A percentile compares a stretch with the other conserved stretches of the same genome.
Evolutionary conservation across 768 basidiomycete genomes (phyloP).

Genomic region (Piloderma croceum): DNA sequence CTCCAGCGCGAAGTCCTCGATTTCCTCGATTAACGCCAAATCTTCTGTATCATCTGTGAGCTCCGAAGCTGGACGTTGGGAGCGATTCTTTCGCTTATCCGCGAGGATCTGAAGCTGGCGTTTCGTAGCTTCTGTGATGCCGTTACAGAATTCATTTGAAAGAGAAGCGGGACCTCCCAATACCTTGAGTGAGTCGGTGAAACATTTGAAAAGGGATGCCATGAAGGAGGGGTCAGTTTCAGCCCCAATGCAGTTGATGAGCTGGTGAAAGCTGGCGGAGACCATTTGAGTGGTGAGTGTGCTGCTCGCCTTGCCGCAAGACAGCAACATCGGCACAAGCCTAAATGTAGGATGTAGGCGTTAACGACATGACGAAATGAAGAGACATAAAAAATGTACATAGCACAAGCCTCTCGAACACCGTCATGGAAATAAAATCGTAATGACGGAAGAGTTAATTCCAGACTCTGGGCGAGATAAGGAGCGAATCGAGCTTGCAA

Average conservation of each 20-base stretch:
- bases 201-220: constrained; percentile 67
- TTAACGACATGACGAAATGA: neutral
- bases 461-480: constrained; percentile 64
- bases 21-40: constrained; percentile 67
- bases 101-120: constrained; percentile 65
- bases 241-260: constrained; percentile 55
- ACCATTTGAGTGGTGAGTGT: constrained; percentile 68
- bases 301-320: constrained; percentile 59
- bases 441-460: constrained; percentile 65
- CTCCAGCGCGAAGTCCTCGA: constrained; percentile 77
- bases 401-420: constrained; percentile 69
- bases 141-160: constrained; percentile 46
- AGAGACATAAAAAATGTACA: constrained; percentile 41
- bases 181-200: constrained; percentile 55
- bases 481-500: constrained; percentile 64
- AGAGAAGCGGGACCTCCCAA: constrained; percentile 52
- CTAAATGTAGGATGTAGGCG: constrained; percentile 29
- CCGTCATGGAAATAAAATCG: constrained; percentile 82
- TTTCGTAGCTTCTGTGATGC: constrained; percentile 63
- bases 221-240: constrained; percentile 76
- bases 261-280: constrained; percentile 57
- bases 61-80: constrained; percentile 28
- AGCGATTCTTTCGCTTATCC: constrained; percentile 56
- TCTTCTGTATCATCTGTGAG: constrained; percentile 60
- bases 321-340: constrained; percentile 64